A percentile compares a stretch with the other conserved stretches of the same genome.
phyloP scores from a whole-genome alignment of 2,329 filamentous ascomycete species.

The Sclerotinia borealis region DNA sequence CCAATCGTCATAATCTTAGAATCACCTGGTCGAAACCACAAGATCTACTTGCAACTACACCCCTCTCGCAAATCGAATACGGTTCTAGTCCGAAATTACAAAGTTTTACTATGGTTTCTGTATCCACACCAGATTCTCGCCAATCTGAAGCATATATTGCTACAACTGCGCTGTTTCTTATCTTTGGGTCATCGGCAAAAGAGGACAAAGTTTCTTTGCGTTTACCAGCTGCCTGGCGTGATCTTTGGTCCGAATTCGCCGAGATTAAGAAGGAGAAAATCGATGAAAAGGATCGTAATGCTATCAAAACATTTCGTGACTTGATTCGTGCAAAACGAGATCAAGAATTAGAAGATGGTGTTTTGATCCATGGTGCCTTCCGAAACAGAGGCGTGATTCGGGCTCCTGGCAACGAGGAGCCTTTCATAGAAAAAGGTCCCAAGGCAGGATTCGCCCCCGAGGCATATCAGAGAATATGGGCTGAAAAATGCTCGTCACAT shows the following conservation, averaged over 20 bases:
- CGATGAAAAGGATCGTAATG: conserved; percentile 63
- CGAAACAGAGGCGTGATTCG: conserved; percentile 50
- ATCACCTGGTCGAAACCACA: conserved; percentile 77
- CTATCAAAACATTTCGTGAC: conserved; percentile 62
- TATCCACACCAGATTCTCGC: conserved; percentile 67
- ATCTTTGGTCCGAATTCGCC: conserved; percentile 76
- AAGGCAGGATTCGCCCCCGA: conserved; percentile 25
- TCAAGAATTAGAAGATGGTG: conserved; percentile 64
- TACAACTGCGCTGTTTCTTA: conserved; percentile 72
- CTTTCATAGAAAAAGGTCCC: conserved; percentile 32
- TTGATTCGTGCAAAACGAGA: conserved; percentile 64
- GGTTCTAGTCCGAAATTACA: conserved; percentile 43
- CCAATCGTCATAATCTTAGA: conserved; percentile 67
- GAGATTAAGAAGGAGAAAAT: conserved; percentile 62
- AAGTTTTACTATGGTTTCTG: conserved; percentile 64
- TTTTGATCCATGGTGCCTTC: conserved; percentile 73
- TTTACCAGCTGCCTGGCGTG: conserved; percentile 74
- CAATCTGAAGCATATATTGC: conserved; percentile 87
- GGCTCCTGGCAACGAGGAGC: conserved; percentile 45
- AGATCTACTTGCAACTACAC: conserved; percentile 38
- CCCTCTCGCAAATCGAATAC: conserved; percentile 29
- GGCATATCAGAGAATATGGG: conserved; percentile 53
- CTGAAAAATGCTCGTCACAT: conserved; percentile 62
- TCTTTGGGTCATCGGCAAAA: conserved; percentile 70
- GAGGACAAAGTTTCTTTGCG: conserved; percentile 81